Evolutionary conservation across 495 filamentous ascomycete genomes (phyloP).

Genomic region (Aspergillus funiculosus): DNA sequence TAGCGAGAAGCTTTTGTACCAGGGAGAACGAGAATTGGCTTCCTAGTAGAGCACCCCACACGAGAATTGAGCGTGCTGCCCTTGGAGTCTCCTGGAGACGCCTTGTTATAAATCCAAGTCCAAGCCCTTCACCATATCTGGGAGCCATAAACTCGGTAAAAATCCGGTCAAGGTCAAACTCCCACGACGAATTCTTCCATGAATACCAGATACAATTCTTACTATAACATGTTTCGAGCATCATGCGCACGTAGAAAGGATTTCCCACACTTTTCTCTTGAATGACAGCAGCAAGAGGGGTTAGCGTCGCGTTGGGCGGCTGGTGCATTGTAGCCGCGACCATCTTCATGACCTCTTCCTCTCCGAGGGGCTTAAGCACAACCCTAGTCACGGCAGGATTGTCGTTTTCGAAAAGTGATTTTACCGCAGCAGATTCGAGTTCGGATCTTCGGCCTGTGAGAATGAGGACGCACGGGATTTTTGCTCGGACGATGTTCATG

Average conservation of each 20-base stretch:
- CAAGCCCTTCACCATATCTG: slow-evolving; percentile 69
- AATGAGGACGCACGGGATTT: slow-evolving; percentile 72
- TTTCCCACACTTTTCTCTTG: slow-evolving; percentile 79
- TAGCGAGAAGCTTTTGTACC: slow-evolving; percentile 68
- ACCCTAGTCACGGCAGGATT: slow-evolving; percentile 57
- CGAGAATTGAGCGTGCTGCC: slow-evolving; percentile 67
- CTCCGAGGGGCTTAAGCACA: slow-evolving; percentile 57
- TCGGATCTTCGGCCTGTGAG: slow-evolving; percentile 46
- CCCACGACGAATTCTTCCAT: slow-evolving; percentile 72
- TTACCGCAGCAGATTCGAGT: slow-evolving; percentile 35
- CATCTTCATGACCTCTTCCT: slow-evolving; percentile 70
- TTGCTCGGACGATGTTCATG: slow-evolving; percentile 61
- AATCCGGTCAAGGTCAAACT: slow-evolving; percentile 75
- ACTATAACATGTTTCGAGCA: slow-evolving; percentile 80
- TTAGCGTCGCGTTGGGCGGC: slow-evolving; percentile 31
- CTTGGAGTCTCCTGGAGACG: slow-evolving; percentile 68
- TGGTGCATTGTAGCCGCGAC: slow-evolving; percentile 66
- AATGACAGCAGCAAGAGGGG: slow-evolving; percentile 57
- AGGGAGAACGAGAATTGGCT: slow-evolving; percentile 73
- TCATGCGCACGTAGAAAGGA: slow-evolving; percentile 82
- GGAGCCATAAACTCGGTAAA: slow-evolving; percentile 76
- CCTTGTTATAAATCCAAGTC: slow-evolving; percentile 70
- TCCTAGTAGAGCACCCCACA: slow-evolving; percentile 80
- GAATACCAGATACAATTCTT: slow-evolving; percentile 86
- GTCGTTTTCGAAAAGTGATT: slow-evolving; percentile 38